Base-by-base conservation (phyloP, 2,329 filamentous ascomycete species). In the Fusarium anthophilum region DNA sequence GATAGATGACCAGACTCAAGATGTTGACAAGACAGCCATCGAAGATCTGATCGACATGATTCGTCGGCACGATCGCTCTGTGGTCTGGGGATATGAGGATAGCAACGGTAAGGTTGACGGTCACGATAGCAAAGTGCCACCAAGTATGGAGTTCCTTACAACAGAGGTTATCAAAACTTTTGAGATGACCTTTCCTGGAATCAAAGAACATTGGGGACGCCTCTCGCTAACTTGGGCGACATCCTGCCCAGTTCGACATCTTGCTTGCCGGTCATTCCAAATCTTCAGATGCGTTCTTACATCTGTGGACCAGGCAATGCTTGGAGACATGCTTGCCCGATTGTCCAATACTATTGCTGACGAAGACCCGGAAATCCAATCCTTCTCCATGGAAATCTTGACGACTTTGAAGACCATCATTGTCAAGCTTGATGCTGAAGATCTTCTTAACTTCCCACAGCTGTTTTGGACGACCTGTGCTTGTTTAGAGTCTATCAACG, bases 391-490 rank as follows among this genome's bases (percentile, higher is more conserved):
- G 92, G 97, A 99, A 80, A 98, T 99, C 65, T 83, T 99, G 60
- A 98, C 95, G 1, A 99, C 97, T 0, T 83, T 99, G 58, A 95
- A 97, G 79, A 95, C 95, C 0, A 92, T 99, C 50, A 97, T 99
- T 65, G 89, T 91, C 74, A 96, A 96, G 63, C 85, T 98, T 35
- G 92, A 95, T 26, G 88, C 93, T 1, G 89, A 93, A 43, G 93
- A 95, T 80, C 87, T 99, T 5, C 83, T 97, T 54, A 91, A 91
- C n/a, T 98, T 98, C 74, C 96, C 96, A 4, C 96, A 98, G 79
- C 86, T 99, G 2, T 98, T 99, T 83, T 99, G 97, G 97, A 97
- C 96, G 2, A 98, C 94, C 0, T 98, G 95, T 78, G 96, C 96
- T 17, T 99, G 96, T 80, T 85, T 99, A 26, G 95, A 98, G 79